Evolutionary conservation across 106 monocot genomes (phyloP).

Genomic region (Apostasia shenzhenica): DNA sequence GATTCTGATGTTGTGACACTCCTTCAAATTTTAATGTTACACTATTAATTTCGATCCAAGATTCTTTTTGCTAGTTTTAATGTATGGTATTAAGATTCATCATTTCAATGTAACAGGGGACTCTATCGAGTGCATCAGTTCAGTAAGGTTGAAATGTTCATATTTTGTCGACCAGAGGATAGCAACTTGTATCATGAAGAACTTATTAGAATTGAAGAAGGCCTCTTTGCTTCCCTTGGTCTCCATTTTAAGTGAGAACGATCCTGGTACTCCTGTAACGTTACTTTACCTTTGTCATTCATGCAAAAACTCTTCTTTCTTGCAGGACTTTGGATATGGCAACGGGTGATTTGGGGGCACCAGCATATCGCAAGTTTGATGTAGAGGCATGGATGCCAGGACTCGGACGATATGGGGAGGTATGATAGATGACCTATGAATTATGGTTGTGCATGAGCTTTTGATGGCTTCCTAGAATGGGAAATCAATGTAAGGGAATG

Average conservation of each 20-base stretch:
- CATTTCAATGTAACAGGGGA: constrained; percentile 38
- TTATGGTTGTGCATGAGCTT: too few relatives aligned
- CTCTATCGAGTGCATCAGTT: constrained; percentile 95
- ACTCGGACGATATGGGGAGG: constrained; percentile 90
- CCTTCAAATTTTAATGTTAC: not conserved
- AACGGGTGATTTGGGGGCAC: constrained; percentile 88
- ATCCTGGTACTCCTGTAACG: not conserved
- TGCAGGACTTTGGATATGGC: constrained; percentile 95
- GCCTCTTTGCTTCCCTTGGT: constrained; percentile 85
- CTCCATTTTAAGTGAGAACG: constrained; percentile 85
- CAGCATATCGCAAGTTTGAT: constrained; percentile 95
- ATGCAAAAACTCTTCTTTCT: constrained; percentile 1
- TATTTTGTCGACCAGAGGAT: constrained; percentile 86
- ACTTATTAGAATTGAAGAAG: constrained; percentile 83
- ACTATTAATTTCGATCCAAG: not conserved
- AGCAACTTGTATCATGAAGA: constrained; percentile 80
- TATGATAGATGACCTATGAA: constrained; percentile 11
- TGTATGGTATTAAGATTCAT: not conserved
- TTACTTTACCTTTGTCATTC: not conserved
- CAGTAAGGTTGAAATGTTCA: constrained; percentile 99
- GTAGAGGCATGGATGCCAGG: constrained; percentile 99
- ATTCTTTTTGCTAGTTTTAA: too few relatives aligned
- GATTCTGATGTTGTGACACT: not conserved
- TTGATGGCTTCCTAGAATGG: too few relatives aligned
- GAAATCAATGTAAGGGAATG: too few relatives aligned